Base-by-base conservation (phyloP, 2,329 filamentous ascomycete species). In the Fusarium sp. region DNA sequence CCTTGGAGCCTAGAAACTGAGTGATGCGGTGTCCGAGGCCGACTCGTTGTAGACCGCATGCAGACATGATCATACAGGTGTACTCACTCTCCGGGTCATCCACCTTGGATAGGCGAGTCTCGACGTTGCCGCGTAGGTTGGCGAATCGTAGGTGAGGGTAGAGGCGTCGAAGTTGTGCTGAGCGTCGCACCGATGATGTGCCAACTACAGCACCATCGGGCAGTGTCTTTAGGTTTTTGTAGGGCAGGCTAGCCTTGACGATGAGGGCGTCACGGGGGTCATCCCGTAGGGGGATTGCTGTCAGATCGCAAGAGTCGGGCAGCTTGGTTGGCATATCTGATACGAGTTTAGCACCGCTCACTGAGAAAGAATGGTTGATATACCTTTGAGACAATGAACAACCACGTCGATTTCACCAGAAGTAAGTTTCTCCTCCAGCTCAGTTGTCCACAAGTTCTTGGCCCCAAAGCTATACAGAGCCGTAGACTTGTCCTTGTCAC, bases 331-430 rank as follows among this genome's bases (percentile, higher is more conserved):
- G 58, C 40, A 61, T 49, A 49, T 61, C 55, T 57, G 16, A 16
- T 2, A 4, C 1, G 11, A 14, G 4, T 57, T 38, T 6, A 57
- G 16, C 36, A 2, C 1, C 4, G 1, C 6, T 3, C 12, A 22
- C 4, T 24, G 0, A 9, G 11, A 57, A 40, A 0, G 22, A 57
- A 4, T 57, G 2, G 16, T 14, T n/a, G 6, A 38, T 3, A 1
- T 27, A 57, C 55, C 58, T 24, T 61, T 61, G 14, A 61, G 38
- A 24, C 58, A 61, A 36, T 61, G 58, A 5, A 61, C 58, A 10
- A 61, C 40, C 0, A 61, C 36, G 1, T 61, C 58, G 9, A 61
- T 31, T 3, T 61, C 29, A 0, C 36, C 36, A 24, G 40, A 46
- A 14, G 24, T 27, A 5, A 61, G 58, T 7, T 61, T 46, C 11